Conservation (phyloP, 2,329 filamentous ascomycete species). For the Cucurbitaria berberidis region DNA sequence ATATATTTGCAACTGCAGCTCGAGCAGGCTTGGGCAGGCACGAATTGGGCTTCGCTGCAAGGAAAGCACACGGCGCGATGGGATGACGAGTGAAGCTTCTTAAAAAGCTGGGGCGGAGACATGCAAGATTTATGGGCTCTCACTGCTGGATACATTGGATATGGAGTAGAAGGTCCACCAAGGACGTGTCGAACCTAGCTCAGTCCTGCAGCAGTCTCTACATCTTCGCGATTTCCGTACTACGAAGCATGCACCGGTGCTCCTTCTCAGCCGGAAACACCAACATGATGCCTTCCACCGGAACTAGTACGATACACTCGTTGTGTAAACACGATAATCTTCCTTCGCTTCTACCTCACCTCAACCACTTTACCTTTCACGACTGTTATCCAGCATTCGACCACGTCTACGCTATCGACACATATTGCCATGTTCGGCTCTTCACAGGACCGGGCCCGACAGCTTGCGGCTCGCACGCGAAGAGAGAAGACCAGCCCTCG, state of each 20-base stretch:
- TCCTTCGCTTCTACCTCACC: background rate
- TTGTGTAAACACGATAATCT: conserved; percentile 11
- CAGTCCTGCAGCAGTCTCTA: too few species aligned
- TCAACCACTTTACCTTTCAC: conserved; percentile 10
- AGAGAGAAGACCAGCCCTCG: conserved; percentile 29
- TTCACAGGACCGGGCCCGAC: conserved; percentile 43
- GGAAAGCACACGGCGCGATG: background rate
- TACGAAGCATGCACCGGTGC: background rate
- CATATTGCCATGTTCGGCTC: conserved; percentile 39
- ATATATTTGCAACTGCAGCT: background rate
- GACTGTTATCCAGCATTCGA: conserved; percentile 5
- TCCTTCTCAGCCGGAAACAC: conserved; percentile 8
- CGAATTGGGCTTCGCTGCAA: background rate
- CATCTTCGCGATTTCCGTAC: background rate
- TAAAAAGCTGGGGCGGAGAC: too few species aligned
- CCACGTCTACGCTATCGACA: conserved; percentile 6
- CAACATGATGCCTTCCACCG: conserved; percentile 10
- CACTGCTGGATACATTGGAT: too few species aligned
- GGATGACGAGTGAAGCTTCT: background rate
- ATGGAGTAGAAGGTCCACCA: too few species aligned
- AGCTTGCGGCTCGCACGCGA: conserved; percentile 42
- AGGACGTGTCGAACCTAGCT: too few species aligned
- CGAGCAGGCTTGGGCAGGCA: background rate
- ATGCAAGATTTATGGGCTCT: too few species aligned
- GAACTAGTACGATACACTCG: background rate